Base-by-base conservation (phyloP, 1,139 yeast species). In the Kodamaea alishanica region DNA sequence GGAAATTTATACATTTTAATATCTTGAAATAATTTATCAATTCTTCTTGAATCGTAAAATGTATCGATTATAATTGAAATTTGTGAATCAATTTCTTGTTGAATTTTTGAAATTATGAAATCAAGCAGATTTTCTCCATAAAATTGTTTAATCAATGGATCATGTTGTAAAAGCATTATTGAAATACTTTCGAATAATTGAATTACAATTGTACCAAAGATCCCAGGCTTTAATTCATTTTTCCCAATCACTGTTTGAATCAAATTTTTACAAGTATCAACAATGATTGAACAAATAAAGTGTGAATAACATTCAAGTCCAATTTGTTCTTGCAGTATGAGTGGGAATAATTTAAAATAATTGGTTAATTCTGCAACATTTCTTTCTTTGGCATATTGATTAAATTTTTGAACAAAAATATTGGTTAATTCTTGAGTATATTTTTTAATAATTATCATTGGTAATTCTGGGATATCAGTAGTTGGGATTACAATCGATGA, bases 401-500 rank as follows among this genome's bases (percentile, higher is more conserved):
- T 72, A 58, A 92, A 92, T 48, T 81, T 82, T 4, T 67, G 56
- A 34, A 73, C 62, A 54, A 89, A 89, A 2, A 80, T 63, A 2
- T 58, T 58, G 2, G 79, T 79, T 42, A 90, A 67, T 32, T 79
- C 72, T 1, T 64, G 65, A 4, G 79, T 73, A 77, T 95, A 87
- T 11, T 67, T 68, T 1, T 63, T 56, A 1, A 92, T 55, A 0
- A 85, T 66, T 1, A 65, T 73, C 9, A 62, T 58, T 0, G 98
- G 97, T 38, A 75, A 66, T 40, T 87, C 95, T 0, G 97, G 96
- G n/a, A 89, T 73, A 39, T 87, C 95, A 6, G 86, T 72, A 0
- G 95, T 81, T 0, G 99, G 98, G n/a, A 92, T 92, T 52, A 86
- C 87, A 34, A 75, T 79, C 36, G 81, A 75, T 2, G 96, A 92